Conservation (phyloP, 306 rosid species). For the Quercus robur region DNA sequence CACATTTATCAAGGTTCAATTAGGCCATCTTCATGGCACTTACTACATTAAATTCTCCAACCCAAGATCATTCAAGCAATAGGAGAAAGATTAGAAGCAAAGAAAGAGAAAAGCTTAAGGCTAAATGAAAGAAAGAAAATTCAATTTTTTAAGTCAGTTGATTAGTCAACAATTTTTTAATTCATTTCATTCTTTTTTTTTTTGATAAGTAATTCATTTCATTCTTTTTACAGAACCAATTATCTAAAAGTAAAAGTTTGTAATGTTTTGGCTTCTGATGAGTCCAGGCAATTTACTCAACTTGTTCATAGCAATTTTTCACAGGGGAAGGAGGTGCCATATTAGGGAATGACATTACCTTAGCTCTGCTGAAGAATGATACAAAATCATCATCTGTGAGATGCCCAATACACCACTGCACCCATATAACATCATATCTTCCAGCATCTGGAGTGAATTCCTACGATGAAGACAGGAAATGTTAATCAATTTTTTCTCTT, state of each 20-base stretch:
- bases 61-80: background rate
- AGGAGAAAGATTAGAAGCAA: background rate
- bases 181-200: background rate
- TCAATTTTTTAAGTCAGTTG: background rate
- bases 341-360: constrained; percentile 44
- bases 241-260: background rate
- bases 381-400: constrained; percentile 92
- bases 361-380: constrained; percentile 81
- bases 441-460: constrained; percentile 83
- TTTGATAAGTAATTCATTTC: background rate
- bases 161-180: background rate
- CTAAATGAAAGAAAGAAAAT: background rate
- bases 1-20: background rate
- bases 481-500: background rate
- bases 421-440: constrained; percentile 95
- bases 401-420: constrained; percentile 99
- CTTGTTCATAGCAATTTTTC: background rate
- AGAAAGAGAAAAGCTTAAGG: background rate
- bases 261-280: background rate
- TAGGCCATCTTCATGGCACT: background rate
- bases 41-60: background rate
- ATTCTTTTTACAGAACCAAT: background rate
- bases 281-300: background rate
- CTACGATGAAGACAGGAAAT: constrained; percentile 37
- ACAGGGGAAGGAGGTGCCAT: background rate